Percentiles rank a stretch among this genome's conserved stretches.
Evolutionary conservation across 805 yeast species (phyloP).

Genomic region (Suhomyces pyralidae): DNA sequence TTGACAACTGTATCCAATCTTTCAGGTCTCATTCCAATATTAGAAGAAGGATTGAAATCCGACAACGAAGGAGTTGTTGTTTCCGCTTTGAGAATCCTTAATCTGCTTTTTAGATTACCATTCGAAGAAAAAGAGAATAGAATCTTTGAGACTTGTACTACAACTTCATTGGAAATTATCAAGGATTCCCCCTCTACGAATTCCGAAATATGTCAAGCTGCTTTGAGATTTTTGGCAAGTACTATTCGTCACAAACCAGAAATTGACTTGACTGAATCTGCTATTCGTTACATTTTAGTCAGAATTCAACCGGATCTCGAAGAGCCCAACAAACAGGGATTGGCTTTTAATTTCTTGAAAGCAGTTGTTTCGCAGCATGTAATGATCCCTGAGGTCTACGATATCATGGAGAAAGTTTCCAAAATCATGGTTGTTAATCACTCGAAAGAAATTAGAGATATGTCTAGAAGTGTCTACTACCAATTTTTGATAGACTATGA

Average conservation of each 20-base stretch:
- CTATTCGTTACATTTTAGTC: slow-evolving; percentile 68
- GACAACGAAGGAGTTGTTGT: slow-evolving; percentile 77
- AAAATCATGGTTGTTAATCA: slow-evolving; percentile 89
- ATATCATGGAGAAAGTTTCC: slow-evolving; percentile 76
- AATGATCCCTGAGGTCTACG: slow-evolving; percentile 85
- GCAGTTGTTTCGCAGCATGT: slow-evolving; percentile 73
- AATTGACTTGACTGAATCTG: slow-evolving; percentile 62
- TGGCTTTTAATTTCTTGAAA: slow-evolving; percentile 80
- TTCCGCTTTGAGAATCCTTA: slow-evolving; percentile 62
- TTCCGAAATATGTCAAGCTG: slow-evolving; percentile 74
- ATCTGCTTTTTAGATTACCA: slow-evolving; percentile 57
- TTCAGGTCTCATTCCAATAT: slow-evolving; percentile 69
- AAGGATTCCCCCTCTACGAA: slow-evolving; percentile 77
- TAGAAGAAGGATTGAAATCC: slow-evolving; percentile 58
- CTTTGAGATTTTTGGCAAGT: slow-evolving; percentile 69
- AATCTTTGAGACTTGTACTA: slow-evolving; percentile 57
- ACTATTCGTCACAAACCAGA: slow-evolving; percentile 68
- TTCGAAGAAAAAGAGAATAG: slow-evolving; percentile 52
- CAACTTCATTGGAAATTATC: slow-evolving; percentile 58
- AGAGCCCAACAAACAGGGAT: slow-evolving; percentile 84
- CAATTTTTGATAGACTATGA: slow-evolving; percentile 92
- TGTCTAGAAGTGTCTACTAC: slow-evolving; percentile 77
- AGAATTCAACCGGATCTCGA: slow-evolving; percentile 82
- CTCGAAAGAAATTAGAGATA: slow-evolving; percentile 74
- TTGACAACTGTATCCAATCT: slow-evolving; percentile 60